Evolutionary conservation across 2,329 filamentous ascomycete genomes (phyloP).

Genomic region (Diaporthe sp.): DNA sequence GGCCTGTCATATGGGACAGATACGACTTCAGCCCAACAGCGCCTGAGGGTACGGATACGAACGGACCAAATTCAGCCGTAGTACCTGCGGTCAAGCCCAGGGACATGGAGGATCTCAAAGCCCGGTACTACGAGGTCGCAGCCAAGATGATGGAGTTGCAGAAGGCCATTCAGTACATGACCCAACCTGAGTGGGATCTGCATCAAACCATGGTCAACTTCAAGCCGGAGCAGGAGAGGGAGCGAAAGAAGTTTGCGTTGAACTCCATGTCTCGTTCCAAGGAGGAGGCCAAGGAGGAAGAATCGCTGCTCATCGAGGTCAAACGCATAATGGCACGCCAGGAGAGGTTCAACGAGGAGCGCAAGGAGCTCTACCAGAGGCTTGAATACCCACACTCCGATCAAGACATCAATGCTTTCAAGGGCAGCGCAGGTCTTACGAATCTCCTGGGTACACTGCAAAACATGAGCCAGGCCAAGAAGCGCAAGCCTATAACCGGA

Average conservation of each 20-base stretch:
- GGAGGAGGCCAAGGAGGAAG: slow-evolving; percentile 93
- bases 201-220: slow-evolving; percentile 92
- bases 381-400: slow-evolving; percentile 83
- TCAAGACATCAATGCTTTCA: slow-evolving; percentile 73
- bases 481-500: slow-evolving; percentile 80
- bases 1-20: slow-evolving; percentile 92
- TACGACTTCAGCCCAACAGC: slow-evolving; percentile 79
- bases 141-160: slow-evolving; percentile 85
- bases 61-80: slow-evolving; percentile 66
- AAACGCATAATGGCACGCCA: slow-evolving; percentile 91
- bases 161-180: slow-evolving; percentile 89
- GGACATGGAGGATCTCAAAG: slow-evolving; percentile 91
- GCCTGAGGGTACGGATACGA: slow-evolving; percentile 59
- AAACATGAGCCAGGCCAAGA: slow-evolving; percentile 92
- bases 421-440: slow-evolving; percentile 37
- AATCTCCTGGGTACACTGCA: slow-evolving; percentile 62
- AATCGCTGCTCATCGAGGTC: slow-evolving; percentile 88
- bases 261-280: slow-evolving; percentile 83
- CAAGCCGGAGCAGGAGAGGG: slow-evolving; percentile 82
- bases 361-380: slow-evolving; percentile 86
- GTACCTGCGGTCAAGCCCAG: slow-evolving; percentile 69
- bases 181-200: slow-evolving; percentile 82
- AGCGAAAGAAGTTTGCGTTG: slow-evolving; percentile 87
- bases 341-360: slow-evolving; percentile 88
- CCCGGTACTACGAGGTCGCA: slow-evolving; percentile 89